These are phyloP conservation scores for Aspergillus pseudonomiae DNA, from an alignment of 2,329 filamentous ascomycete species.

Conservation along the genomic window DNA sequence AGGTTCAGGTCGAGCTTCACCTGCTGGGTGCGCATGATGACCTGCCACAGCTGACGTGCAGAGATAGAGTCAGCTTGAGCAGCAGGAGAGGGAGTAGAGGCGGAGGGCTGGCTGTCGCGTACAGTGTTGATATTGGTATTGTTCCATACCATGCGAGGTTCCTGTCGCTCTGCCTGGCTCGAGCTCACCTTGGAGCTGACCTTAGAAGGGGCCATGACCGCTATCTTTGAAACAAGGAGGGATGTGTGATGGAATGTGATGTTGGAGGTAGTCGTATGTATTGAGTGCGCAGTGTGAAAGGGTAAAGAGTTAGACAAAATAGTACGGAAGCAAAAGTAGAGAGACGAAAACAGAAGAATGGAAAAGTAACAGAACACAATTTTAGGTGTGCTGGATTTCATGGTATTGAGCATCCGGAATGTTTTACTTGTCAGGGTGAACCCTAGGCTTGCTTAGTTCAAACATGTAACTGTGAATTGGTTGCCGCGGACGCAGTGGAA, in stretches of 20 bases:
- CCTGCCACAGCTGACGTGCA: background rate
- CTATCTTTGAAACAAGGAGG: too few species aligned
- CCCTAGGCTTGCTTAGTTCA: background rate
- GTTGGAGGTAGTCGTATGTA: rapidly evolving
- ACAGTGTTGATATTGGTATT: background rate
- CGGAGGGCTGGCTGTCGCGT: background rate
- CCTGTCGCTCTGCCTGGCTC: background rate
- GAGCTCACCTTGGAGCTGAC: background rate
- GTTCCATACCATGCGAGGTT: background rate
- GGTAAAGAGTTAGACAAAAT: background rate
- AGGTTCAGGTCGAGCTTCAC: background rate
- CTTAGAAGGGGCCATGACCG: background rate
- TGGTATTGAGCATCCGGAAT: background rate
- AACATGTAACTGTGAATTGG: background rate
- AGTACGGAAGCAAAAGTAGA: background rate
- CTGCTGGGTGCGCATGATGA: background rate
- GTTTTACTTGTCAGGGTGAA: background rate
- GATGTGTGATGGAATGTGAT: background rate
- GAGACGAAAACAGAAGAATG: background rate
- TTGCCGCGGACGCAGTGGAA: background rate
- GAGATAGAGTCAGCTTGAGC: background rate
- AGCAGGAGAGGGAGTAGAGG: background rate
- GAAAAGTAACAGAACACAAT: background rate
- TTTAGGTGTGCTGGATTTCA: background rate
- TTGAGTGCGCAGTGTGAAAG: background rate